phyloP scores from a whole-genome alignment of 495 filamentous ascomycete genomes.

The Xylaria grammica region DNA sequence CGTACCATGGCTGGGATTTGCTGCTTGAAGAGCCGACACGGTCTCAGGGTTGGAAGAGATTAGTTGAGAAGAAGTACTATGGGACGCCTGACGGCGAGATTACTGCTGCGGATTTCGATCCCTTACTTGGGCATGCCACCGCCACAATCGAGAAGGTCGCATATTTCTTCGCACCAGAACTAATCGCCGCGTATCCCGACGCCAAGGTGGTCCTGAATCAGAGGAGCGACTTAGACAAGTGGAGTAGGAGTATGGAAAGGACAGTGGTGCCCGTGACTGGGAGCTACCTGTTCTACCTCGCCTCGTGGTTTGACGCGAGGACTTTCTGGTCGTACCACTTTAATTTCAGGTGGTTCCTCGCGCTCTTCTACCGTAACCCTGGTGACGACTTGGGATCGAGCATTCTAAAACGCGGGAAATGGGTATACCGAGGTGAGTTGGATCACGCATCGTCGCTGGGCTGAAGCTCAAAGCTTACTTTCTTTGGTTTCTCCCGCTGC shows the following conservation, averaged over 20 bases:
- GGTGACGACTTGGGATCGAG: conserved; percentile 22
- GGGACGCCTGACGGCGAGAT: conserved; percentile 25
- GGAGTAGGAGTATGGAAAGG: conserved; percentile 30
- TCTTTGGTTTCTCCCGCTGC: neutral
- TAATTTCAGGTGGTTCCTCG: conserved; percentile 22
- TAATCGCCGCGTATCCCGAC: conserved; percentile 70
- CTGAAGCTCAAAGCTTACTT: neutral
- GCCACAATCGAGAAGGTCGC: conserved; percentile 66
- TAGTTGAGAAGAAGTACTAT: conserved; percentile 34
- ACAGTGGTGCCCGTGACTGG: conserved; percentile 12
- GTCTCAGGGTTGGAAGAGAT: conserved; percentile 54
- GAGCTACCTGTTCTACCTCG: conserved; percentile 8
- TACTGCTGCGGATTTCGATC: conserved; percentile 63
- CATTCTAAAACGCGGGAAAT: conserved; percentile 28
- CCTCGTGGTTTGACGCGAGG: conserved; percentile 4
- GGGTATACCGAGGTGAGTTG: conserved; percentile 29
- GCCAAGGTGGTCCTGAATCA: conserved; percentile 67
- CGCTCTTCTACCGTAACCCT: conserved; percentile 25
- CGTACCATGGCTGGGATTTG: conserved; percentile 71
- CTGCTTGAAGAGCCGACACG: conserved; percentile 65
- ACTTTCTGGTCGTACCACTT: conserved; percentile 28
- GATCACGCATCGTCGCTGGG: neutral
- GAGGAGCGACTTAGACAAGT: conserved; percentile 49
- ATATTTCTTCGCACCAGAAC: conserved; percentile 63
- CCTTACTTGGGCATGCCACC: conserved; percentile 63